Base-by-base conservation (phyloP, 176 grass and related monocot genomes). In the Luzula sylvatica region DNA sequence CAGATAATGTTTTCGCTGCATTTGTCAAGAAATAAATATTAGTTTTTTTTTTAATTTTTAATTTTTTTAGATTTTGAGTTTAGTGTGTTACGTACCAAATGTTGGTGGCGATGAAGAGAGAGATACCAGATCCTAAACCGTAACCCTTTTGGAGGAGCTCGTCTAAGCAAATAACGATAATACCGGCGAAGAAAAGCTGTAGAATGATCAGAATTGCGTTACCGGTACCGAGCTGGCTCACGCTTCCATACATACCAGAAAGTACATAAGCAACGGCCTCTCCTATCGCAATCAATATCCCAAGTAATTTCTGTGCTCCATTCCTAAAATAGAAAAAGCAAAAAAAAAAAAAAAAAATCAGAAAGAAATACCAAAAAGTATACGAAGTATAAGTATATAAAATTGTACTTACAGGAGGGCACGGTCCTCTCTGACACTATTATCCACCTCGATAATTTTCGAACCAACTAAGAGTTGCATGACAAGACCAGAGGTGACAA, bases 121-220 rank as follows among this genome's bases (percentile, higher is more conserved):
- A 96, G 58, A 96, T 89, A 50, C 84, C 84, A 76, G 90, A 89
- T 24, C 90, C 90, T 54, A 96, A 66, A 78, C 90, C 90, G 79
- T 96, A 96, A 50, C 90, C 90, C 73, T 96, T 96, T 77, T 96
- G 90, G 61, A 96, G 90, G 68, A 89, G 65, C 69, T 96, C 90
- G 59, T 96, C 84, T 52, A 96, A 61, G 43, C 90, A 96, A 48
- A 96, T 86, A 44, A 96, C 90, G 65, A 89, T 86, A 50, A 96
- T 96, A 29, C 90, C 84, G 67, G 90, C 90, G 76, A 96, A 89
- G 70, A 88, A 96, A 42, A 96, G 90, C 47, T 96, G 90, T 59
- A 96, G 77, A 58, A 96, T 89, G 23, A 96, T 96, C 67, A 96
- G 77, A 73, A 96, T 89, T 39, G 84, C 90, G 64, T 96, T 96